Base-by-base conservation (phyloP, 805 yeast species). In the Middelhovenomyces tepae region DNA sequence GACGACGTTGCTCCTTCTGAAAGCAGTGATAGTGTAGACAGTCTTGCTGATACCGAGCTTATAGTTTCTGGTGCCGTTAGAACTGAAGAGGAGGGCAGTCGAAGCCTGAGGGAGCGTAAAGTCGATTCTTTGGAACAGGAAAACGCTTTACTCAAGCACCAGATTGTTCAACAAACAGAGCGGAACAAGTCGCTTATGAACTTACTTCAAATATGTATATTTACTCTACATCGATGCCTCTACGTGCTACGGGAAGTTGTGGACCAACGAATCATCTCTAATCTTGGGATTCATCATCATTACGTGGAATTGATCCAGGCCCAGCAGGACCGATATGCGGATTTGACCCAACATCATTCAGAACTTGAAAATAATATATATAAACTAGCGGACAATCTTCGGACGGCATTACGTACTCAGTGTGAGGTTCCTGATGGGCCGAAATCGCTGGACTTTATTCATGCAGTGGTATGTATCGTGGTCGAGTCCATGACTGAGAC, bases 211-310 rank as follows among this genome's bases (percentile, higher is more conserved):
- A 27, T 37, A 17, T 40, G 43, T 31, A 27, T 29, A 27, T 26
- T 31, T 8, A 32, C 38, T 4, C 27, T 47, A 32, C 44, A 45
- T 9, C 30, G 36, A 18, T 45, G 48, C 31, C 15, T 47, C 14
- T 18, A 28, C 5, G 28, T 26, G 31, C 34, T 48, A 14, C 32
- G 51, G 7, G 37, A 32, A 10, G 32, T 37, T 13, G 40, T 39
- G 4, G 34, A 42, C 28, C 40, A 40, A 16, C 21, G 44, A 16
- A 41, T 51, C 11, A 24, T 36, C 16, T 33, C 30, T 8, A 37
- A 42, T 4, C 33, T 48, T 14, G 34, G 33, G 2, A 17, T 44
- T 16, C 51, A 48, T 22, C 32, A 37, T 19, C 19, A 37, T 15
- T 39, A 43, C 23, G 31, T 43, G 14, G 31, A 31, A 16, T 10